Base-by-base conservation (phyloP, 2,329 filamentous ascomycete genomes). In the Xylariomycetidae sp. region DNA sequence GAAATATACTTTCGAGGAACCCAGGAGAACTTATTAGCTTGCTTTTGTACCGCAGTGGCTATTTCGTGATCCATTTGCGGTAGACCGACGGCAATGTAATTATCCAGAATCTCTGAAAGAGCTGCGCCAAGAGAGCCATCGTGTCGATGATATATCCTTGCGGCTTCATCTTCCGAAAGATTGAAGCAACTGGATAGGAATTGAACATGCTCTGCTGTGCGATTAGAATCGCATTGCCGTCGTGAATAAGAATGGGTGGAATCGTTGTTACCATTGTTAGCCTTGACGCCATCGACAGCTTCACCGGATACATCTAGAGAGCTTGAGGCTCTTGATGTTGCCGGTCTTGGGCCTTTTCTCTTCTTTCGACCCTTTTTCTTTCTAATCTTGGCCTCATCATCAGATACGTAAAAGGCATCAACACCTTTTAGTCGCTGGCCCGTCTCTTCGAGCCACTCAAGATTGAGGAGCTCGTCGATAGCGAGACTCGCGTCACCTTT, bases 391-490 rank as follows among this genome's bases (percentile, higher is more conserved):
- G 56, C 56, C 1, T 62, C 57, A 12, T 69, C 61, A 12, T 77
- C 70, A 0, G 71, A 70, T 25, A 77, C 70, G 15, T 77, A 79
- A 53, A 95, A 95, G 0, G 77, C 88, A 37, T 96, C 88, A n/a
- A 96, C 68, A 0, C 88, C 86, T 53, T 85, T 90, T 2, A 70
- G 65, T 2, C 73, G 66, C 34, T 76, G 67, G 1, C 74, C 74
- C 1, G 69, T 72, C 36, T 88, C 77, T 37, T 87, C 78, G 4
- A 96, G 79, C 51, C 82, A 88, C 14, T 85, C 78, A 11, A 87
- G 70, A 45, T 85, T 94, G 19, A 96, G 71, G 10, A 97, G 66
- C 38, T 88, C 80, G 48, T 95, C 88, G 41, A 94, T 80, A 2
- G 87, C 78, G 11, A 70, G 68, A 37, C 80, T 75, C 25, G 85